Base-by-base conservation (phyloP, 2,329 filamentous ascomycete species). In the Aureobasidium lini region DNA sequence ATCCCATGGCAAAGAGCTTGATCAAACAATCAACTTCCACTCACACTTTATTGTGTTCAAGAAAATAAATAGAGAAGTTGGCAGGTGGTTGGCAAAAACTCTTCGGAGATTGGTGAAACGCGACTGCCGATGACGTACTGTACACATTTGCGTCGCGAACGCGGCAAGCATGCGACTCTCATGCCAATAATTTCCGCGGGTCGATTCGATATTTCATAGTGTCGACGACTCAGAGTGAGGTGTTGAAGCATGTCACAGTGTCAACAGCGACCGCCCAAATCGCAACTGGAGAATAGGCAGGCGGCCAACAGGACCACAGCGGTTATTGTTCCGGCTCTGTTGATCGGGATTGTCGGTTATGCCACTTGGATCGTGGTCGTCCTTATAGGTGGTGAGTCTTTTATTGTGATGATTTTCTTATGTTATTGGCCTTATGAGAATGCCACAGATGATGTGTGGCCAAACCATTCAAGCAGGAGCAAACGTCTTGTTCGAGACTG, bases 321-420 rank as follows among this genome's bases (percentile, higher is more conserved):
- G 54, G 80, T 86, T 61, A 73, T 87, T 59, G 84, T 95, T 60
- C 91, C 91, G 4, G 65, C 85, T 40, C 70, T 93, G 53, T 81
- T 95, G 42, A 72, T 84, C 36, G 85, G 80, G 32, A 77, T 83
- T 39, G 79, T 89, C 62, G 84, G 79, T 39, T 90, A 89, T 72
- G 83, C 83, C 18, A 87, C 84, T 36, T 96, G 88, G 74, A 84
- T 85, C 13, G 72, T 91, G 50, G 83, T 88, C 50, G 84, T 81
- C 63, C 79, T 80, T 47, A 73, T 91, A 62, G 88, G 86, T 70
- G 77, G 88, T 91, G 72, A 69, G 86, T 77, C 13, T 7, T 52
- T 36, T 37, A 1, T 18, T 34, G 23, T 23, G 23, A 23, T 37
- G 2, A 11, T 13, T 11, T 16, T 15, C 29, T 11, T 32, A 6